These are phyloP conservation scores for Voacanga thouarsii DNA, from an alignment of 257 asterid species.

Conservation along the genomic window DNA sequence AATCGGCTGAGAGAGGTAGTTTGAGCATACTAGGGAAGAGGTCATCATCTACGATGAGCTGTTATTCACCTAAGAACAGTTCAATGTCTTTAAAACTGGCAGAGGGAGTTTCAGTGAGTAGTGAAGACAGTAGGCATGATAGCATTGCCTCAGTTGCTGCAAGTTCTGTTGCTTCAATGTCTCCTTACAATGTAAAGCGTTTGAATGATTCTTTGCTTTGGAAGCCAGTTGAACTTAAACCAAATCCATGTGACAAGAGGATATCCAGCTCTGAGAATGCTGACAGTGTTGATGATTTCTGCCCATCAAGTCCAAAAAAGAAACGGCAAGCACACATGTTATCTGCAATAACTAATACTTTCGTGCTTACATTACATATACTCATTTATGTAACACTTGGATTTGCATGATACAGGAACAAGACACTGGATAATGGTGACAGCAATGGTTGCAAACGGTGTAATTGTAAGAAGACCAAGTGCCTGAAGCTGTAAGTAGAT, in stretches of 20 bases:
- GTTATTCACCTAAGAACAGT: conserved; percentile 30
- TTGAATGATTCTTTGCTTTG: conserved; percentile 28
- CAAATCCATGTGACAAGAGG: conserved; percentile 36
- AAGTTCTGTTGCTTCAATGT: conserved; percentile 26
- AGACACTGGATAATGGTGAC: conserved; percentile 34
- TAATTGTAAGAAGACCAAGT: conserved; percentile 73
- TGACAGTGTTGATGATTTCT: conserved; percentile 29
- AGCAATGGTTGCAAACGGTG: conserved; percentile 63
- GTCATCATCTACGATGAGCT: conserved; percentile 26
- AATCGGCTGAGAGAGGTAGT: conserved; percentile 43
- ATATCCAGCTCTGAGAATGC: conserved; percentile 28
- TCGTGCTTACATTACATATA: conserved; percentile 1
- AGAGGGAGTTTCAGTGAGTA: conserved; percentile 30
- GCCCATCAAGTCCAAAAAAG: conserved; percentile 46
- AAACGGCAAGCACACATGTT: conserved; percentile 50
- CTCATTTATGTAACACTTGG: conserved; percentile 17
- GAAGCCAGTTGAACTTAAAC: conserved; percentile 38
- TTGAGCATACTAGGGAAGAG: conserved; percentile 39
- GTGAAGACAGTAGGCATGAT: conserved; percentile 24
- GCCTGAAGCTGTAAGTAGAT: conserved; percentile 74
- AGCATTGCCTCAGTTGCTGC: conserved; percentile 24
- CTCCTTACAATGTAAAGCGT: conserved; percentile 27
- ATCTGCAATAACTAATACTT: neutral
- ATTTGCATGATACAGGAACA: conserved; percentile 44
- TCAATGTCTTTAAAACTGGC: conserved; percentile 26